phyloP scores from a whole-genome alignment of 176 grass and related monocot species.

The Avena insularis region DNA sequence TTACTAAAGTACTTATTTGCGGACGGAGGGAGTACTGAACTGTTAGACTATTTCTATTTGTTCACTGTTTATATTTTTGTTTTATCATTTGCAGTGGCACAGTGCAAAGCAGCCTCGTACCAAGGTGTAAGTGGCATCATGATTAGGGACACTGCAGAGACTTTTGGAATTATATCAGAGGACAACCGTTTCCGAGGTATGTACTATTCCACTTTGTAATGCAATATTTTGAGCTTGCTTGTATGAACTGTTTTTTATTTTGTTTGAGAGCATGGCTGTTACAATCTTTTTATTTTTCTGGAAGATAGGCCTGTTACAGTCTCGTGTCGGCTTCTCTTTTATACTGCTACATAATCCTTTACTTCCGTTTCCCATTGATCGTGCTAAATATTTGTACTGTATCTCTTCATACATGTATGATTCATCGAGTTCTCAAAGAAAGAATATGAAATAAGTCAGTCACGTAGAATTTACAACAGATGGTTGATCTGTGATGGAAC shows the following conservation, averaged over 20 bases:
- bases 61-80: conserved; percentile 7
- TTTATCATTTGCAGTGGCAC: conserved; percentile 56
- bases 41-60: conserved; percentile 26
- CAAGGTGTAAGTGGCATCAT: conserved; percentile 76
- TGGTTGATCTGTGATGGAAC: neutral
- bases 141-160: conserved; percentile 84
- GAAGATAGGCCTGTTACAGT: neutral
- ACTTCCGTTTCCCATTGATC: neutral
- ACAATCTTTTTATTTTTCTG: neutral
- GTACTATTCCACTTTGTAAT: conserved; percentile 15
- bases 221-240: neutral
- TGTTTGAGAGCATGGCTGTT: neutral
- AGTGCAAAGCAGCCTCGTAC: conserved; percentile 70
- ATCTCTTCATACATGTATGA: conserved; percentile 14
- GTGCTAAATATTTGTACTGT: neutral
- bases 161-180: conserved; percentile 84
- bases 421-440: neutral
- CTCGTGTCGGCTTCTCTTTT: conserved; percentile 17
- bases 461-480: neutral
- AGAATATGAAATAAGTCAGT: neutral
- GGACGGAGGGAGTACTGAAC: neutral
- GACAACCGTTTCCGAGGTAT: conserved; percentile 76
- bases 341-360: neutral
- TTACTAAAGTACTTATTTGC: too few species aligned
- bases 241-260: conserved; percentile 26